Evolutionary conservation across 1,139 yeast genomes (phyloP).

Genomic region (Pneumocystis canis): DNA sequence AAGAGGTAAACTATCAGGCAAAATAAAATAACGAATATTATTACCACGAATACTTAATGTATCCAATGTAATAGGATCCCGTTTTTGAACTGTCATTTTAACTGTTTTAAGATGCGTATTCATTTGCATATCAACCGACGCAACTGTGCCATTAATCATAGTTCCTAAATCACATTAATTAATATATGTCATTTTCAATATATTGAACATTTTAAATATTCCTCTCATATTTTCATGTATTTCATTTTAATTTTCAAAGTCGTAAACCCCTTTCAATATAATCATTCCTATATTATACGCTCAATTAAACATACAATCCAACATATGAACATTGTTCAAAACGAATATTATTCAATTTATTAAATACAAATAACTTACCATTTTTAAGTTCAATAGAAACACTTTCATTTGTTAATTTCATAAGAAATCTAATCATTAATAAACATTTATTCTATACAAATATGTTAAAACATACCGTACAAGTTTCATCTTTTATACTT

Average conservation of each 20-base stretch:
- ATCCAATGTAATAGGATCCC: constrained; percentile 61
- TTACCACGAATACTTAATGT: constrained; percentile 81
- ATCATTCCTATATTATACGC: no score
- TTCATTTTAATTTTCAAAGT: no score
- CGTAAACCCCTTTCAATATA: no score
- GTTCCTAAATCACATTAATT: constrained; percentile 30
- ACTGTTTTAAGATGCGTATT: constrained; percentile 74
- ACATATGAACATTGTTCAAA: no score
- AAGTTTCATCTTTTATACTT: not conserved
- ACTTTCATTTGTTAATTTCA: constrained; percentile 75
- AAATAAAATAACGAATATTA: constrained; percentile 66
- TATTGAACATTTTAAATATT: constrained; percentile 23
- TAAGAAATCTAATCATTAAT: constrained; percentile 40
- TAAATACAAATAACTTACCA: no score
- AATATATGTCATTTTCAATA: constrained; percentile 17
- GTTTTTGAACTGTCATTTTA: constrained; percentile 54
- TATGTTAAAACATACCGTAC: not conserved
- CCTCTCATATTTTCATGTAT: no score
- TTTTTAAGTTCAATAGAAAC: constrained; percentile 87
- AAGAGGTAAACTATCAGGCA: constrained; percentile 78
- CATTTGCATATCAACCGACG: constrained; percentile 85
- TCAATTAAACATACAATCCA: no score
- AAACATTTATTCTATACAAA: not conserved
- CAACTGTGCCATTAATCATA: constrained; percentile 50
- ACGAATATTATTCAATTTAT: no score